phyloP scores from a whole-genome alignment of 306 rosid species.

The Sechiopsis laciniata region DNA sequence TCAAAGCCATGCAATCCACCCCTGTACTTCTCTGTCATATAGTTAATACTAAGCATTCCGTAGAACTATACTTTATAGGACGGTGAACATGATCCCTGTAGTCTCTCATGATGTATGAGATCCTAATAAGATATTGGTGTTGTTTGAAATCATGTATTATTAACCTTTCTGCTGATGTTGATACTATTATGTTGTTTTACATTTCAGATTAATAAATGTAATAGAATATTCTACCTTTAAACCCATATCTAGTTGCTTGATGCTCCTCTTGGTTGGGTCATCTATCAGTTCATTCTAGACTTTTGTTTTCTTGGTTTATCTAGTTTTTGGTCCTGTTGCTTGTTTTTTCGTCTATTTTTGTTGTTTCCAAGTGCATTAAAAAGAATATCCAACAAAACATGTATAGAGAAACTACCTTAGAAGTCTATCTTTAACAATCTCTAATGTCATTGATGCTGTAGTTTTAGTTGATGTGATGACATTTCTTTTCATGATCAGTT shows the following conservation, averaged over 20 bases:
- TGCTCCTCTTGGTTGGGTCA: no score
- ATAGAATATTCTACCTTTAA: neutral
- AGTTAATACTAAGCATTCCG: neutral
- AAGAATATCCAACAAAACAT: no score
- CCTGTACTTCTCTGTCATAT: neutral
- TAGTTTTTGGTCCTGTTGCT: no score
- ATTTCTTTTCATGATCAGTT: constrained; percentile 46
- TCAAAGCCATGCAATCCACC: neutral
- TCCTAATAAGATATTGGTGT: neutral
- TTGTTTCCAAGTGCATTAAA: no score
- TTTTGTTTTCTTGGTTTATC: no score
- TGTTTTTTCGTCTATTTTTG: no score
- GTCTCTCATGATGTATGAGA: neutral
- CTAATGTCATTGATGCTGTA: neutral
- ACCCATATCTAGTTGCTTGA: no score
- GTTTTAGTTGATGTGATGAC: neutral
- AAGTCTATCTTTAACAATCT: neutral
- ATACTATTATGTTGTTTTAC: neutral
- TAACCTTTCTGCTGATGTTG: constrained; percentile 1
- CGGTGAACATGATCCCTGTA: neutral
- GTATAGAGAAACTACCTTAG: no score
- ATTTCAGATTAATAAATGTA: no score
- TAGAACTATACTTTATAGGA: neutral
- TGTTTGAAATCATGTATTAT: neutral
- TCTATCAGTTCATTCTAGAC: no score